Evolutionary conservation across 176 grass and related monocot genomes (phyloP).

Genomic region (Rhipidocladum racemiflorum): DNA sequence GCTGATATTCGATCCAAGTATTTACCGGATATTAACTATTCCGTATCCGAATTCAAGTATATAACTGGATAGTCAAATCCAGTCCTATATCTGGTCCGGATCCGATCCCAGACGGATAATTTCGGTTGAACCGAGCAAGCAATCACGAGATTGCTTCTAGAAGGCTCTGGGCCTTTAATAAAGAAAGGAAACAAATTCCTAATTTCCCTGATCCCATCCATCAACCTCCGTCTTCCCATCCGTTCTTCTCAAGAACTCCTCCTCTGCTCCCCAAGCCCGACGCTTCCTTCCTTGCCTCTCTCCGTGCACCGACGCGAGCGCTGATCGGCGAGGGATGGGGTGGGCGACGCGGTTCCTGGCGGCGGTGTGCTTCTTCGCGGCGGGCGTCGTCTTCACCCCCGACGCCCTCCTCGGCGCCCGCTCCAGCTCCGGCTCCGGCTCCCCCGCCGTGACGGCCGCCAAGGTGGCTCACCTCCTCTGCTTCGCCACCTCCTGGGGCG

Average conservation of each 20-base stretch:
- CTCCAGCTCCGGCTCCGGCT: conserved; percentile 12
- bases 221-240: background rate
- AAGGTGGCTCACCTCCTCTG: conserved; percentile 82
- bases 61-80: too few species aligned
- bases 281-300: background rate
- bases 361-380: conserved; percentile 80
- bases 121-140: too few species aligned
- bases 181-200: too few species aligned
- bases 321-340: conserved; percentile 54
- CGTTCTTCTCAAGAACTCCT: background rate
- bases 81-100: too few species aligned
- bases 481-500: conserved; percentile 87
- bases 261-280: background rate
- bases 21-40: too few species aligned
- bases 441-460: conserved; percentile 50
- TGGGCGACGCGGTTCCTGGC: conserved; percentile 76
- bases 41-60: too few species aligned
- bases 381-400: conserved; percentile 77
- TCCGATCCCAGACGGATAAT: too few species aligned
- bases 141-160: too few species aligned
- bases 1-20: too few species aligned
- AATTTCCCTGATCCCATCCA: too few species aligned
- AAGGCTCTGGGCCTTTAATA: too few species aligned
- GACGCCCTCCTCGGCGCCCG: conserved; percentile 51
- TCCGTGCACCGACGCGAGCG: background rate